Evolutionary conservation across 1,284 basidiomycete species (phyloP).

Genomic region (Vanrija humicola): DNA sequence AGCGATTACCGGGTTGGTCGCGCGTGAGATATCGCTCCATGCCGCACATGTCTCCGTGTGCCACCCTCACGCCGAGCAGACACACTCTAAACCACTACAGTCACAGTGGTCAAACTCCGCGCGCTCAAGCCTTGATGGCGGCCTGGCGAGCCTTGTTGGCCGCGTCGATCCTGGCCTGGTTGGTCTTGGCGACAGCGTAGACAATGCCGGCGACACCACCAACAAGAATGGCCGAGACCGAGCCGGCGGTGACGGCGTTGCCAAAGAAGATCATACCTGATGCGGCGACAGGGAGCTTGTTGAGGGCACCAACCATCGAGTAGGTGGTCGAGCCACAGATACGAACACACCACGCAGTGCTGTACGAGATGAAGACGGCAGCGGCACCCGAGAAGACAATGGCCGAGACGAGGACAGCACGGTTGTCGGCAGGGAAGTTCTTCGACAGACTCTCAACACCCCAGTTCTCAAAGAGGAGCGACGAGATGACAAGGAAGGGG

Average conservation of each 20-base stretch:
- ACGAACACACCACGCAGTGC: slow-evolving; percentile 97
- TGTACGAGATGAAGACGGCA: slow-evolving; percentile 96
- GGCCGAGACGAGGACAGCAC: slow-evolving; percentile 73
- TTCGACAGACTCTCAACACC: slow-evolving; percentile 66
- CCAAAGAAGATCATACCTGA: slow-evolving; percentile 95
- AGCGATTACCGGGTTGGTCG: too few species aligned
- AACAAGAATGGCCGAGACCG: slow-evolving; percentile 77
- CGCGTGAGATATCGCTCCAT: too few species aligned
- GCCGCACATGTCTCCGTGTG: too few species aligned
- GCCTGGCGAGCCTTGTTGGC: slow-evolving; percentile 31
- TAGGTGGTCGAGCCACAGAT: slow-evolving; percentile 97
- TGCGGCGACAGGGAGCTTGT: slow-evolving; percentile 96
- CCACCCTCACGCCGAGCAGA: too few species aligned
- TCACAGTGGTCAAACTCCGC: too few species aligned
- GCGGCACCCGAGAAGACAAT: slow-evolving; percentile 95
- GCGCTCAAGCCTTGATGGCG: slow-evolving; percentile 24
- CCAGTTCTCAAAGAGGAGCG: slow-evolving; percentile 89
- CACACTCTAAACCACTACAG: too few species aligned
- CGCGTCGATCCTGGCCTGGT: slow-evolving; percentile 44
- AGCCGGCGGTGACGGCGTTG: slow-evolving; percentile 79
- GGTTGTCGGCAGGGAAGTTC: slow-evolving; percentile 86
- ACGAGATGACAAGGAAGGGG: slow-evolving; percentile 79
- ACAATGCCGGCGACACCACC: slow-evolving; percentile 90
- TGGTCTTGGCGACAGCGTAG: slow-evolving; percentile 76
- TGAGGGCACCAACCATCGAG: slow-evolving; percentile 98